These are phyloP conservation scores for Anthracocystis panici-leucophaei DNA, from an alignment of 1,284 basidiomycete species.

Conservation along the genomic window DNA sequence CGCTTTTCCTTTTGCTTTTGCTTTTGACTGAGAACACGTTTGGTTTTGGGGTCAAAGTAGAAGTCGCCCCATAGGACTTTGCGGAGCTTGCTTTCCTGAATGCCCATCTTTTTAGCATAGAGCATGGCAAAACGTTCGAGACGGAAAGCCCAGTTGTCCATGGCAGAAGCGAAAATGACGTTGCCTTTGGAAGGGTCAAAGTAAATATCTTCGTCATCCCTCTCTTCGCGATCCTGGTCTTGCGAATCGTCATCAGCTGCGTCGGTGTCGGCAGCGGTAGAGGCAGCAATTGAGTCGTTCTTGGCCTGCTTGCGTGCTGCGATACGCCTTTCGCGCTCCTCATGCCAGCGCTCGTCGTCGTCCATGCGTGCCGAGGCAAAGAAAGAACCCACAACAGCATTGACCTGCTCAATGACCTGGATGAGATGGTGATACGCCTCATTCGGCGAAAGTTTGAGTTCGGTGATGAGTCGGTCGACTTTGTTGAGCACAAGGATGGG, in stretches of 20 bases:
- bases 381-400: conserved; percentile 96
- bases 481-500: conserved; percentile 98
- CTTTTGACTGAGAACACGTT: conserved; percentile 90
- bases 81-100: conserved; percentile 87
- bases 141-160: conserved; percentile 98
- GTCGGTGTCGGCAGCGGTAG: conserved; percentile 74
- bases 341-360: conserved; percentile 91
- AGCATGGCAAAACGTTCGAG: conserved; percentile 92
- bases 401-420: conserved; percentile 95
- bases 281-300: conserved; percentile 54
- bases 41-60: conserved; percentile 96
- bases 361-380: conserved; percentile 94
- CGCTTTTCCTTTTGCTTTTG: conserved; percentile 78
- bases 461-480: conserved; percentile 92
- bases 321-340: conserved; percentile 86
- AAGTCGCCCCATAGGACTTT: conserved; percentile 97
- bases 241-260: conserved; percentile 73
- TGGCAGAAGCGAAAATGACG: conserved; percentile 94
- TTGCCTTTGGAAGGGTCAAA: conserved; percentile 96
- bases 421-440: conserved; percentile 95
- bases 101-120: conserved; percentile 89
- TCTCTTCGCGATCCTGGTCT: conserved; percentile 76
- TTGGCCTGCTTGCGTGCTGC: conserved; percentile 77
- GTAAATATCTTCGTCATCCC: conserved; percentile 92
- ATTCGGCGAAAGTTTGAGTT: conserved; percentile 87